phyloP scores from a whole-genome alignment of 345 rosid species.

The Chamaenerion angustifolium region DNA sequence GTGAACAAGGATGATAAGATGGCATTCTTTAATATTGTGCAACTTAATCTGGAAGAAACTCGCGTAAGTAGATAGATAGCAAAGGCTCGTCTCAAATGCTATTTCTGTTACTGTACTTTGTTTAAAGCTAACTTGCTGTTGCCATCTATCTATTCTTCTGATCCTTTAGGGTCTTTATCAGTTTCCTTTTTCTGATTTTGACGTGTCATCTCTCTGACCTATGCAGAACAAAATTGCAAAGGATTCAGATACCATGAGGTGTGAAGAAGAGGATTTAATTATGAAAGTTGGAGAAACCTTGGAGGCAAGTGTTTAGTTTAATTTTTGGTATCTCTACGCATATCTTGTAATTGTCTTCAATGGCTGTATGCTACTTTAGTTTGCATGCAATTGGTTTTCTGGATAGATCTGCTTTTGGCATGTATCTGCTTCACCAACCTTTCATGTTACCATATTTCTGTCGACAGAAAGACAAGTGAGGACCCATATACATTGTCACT shows the following conservation, averaged over 20 bases:
- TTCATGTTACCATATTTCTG: too few relatives aligned
- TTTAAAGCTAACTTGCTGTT: background rate
- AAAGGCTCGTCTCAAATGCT: background rate
- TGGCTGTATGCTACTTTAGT: background rate
- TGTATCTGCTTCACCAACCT: too few relatives aligned
- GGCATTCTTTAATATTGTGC: constrained; percentile 82
- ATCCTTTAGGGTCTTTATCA: background rate
- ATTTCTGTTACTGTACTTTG: background rate
- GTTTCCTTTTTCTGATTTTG: too few relatives aligned
- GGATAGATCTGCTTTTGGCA: background rate
- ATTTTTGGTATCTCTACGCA: background rate
- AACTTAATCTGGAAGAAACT: constrained; percentile 85
- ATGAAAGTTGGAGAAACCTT: constrained; percentile 89
- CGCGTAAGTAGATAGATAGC: constrained; percentile 40
- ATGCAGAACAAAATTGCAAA: constrained; percentile 67
- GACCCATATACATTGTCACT: too few relatives aligned
- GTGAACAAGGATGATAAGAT: constrained; percentile 92
- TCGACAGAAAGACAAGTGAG: too few relatives aligned
- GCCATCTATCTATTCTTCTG: too few relatives aligned
- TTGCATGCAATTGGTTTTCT: background rate
- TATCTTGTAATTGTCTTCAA: background rate
- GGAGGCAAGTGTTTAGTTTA: constrained; percentile 45
- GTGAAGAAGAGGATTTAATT: constrained; percentile 68
- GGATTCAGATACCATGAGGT: constrained; percentile 50
- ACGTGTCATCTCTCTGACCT: background rate